Percentiles rank a stretch among this genome's conserved stretches.
These are phyloP conservation scores for Penicillium griseofulvum DNA, from an alignment of 2,329 filamentous ascomycete genomes.

Conservation along the genomic window DNA sequence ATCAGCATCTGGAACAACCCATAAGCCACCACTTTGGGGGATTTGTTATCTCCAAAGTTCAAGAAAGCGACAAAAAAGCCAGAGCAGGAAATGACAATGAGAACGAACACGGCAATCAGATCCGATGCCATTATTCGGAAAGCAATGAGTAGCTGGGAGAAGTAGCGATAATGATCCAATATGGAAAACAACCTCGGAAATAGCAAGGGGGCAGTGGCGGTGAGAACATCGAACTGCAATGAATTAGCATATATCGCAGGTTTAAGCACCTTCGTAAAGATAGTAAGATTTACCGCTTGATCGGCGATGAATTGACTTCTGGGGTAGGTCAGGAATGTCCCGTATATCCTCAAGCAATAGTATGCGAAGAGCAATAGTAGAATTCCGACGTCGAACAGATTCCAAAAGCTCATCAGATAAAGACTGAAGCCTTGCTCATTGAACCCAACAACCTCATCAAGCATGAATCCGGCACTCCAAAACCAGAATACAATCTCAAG, in stretches of 20 bases:
- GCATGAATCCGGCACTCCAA: constrained; percentile 95
- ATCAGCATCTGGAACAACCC: constrained; percentile 90
- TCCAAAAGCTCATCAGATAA: constrained; percentile 98
- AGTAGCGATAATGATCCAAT: constrained; percentile 92
- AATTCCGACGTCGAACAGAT: constrained; percentile 89
- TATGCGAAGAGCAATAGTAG: constrained; percentile 81
- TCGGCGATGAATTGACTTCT: constrained; percentile 68
- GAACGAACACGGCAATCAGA: constrained; percentile 75
- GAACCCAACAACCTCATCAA: constrained; percentile 93
- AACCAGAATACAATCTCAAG: constrained; percentile 94
- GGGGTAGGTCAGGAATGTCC: constrained; percentile 75
- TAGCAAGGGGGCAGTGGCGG: constrained; percentile 82
- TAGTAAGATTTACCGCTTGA: constrained; percentile 55
- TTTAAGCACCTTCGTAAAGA: background rate
- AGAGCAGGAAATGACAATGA: constrained; percentile 84
- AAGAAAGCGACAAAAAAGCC: constrained; percentile 95
- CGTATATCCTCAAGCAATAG: constrained; percentile 85
- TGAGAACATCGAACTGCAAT: constrained; percentile 75
- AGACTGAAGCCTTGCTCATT: constrained; percentile 95
- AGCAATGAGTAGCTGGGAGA: constrained; percentile 89
- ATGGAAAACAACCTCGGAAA: constrained; percentile 90
- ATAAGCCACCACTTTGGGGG: constrained; percentile 75
- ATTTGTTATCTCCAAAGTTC: constrained; percentile 69
- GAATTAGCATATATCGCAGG: background rate
- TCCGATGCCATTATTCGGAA: constrained; percentile 94